Percentiles rank a stretch among this genome's conserved stretches.
Conservation (phyloP, 2,329 filamentous ascomycete species). For the Juglanconis juglandina region DNA sequence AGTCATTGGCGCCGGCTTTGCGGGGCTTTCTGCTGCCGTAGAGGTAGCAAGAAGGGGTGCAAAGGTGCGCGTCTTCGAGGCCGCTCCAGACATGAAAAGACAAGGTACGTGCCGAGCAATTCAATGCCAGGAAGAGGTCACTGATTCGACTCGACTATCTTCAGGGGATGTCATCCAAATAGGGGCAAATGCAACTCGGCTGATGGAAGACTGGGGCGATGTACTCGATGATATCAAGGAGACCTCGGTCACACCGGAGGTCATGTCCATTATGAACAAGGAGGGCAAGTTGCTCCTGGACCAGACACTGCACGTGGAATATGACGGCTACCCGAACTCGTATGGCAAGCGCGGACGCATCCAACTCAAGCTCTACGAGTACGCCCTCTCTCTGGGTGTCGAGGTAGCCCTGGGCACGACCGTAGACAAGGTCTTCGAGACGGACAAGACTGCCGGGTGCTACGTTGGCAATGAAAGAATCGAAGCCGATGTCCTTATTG, state of each 20-base stretch:
- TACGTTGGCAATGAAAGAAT: background rate
- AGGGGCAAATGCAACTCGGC: background rate
- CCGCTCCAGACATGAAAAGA: constrained; percentile 1
- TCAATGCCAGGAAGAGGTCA: background rate
- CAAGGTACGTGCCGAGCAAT: background rate
- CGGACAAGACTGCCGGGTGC: background rate
- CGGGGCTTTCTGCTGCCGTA: background rate
- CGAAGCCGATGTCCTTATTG: background rate
- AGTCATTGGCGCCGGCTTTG: background rate
- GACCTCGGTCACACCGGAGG: background rate
- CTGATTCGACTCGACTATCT: background rate
- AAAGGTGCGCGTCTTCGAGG: background rate
- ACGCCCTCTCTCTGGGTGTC: background rate
- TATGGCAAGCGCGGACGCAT: background rate
- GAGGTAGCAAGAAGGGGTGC: background rate
- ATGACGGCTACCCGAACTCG: constrained; percentile 2
- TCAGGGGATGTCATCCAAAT: constrained; percentile 1
- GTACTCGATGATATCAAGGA: constrained; percentile 1
- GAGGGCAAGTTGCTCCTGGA: background rate
- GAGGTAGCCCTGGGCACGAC: background rate
- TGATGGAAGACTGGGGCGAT: background rate
- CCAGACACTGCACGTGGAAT: background rate
- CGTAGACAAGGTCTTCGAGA: background rate
- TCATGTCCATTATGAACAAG: background rate
- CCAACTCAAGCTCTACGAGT: constrained; percentile 2